These are phyloP conservation scores for Podosphaera xanthii DNA, from an alignment of 2,329 filamentous ascomycete genomes.

Conservation along the genomic window DNA sequence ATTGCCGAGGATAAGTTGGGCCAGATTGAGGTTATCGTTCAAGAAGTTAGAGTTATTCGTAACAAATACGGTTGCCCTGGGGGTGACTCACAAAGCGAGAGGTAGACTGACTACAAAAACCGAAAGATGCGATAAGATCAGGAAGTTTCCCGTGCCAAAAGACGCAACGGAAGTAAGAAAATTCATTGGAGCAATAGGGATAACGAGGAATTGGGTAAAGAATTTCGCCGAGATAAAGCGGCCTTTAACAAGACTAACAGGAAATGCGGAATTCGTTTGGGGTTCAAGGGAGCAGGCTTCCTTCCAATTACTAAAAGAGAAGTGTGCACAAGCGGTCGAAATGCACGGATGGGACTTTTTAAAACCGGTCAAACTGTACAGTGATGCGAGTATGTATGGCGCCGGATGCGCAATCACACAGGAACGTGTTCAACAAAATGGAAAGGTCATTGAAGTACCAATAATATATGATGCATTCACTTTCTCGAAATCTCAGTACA, in stretches of 20 bases:
- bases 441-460: not conserved
- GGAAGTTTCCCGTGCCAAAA: not conserved
- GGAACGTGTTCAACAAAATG: not conserved
- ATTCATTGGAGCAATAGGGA: not conserved
- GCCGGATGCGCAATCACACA: slow-evolving; percentile 3
- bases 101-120: not conserved
- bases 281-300: not conserved
- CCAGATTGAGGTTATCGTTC: not conserved
- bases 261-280: not conserved
- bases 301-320: slow-evolving; percentile 1
- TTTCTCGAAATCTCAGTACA: slow-evolving; percentile 2
- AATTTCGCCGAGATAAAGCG: not conserved
- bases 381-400: slow-evolving; percentile 1
- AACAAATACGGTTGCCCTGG: not conserved
- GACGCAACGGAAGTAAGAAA: not conserved
- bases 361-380: not conserved
- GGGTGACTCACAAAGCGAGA: not conserved
- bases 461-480: not conserved
- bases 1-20: not conserved
- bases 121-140: not conserved
- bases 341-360: not conserved
- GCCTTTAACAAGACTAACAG: not conserved
- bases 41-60: not conserved
- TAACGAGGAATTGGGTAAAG: not conserved
- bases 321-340: not conserved